Base-by-base conservation (phyloP, 768 basidiomycete species). In the Rhodotorula sphaerocarpa region DNA sequence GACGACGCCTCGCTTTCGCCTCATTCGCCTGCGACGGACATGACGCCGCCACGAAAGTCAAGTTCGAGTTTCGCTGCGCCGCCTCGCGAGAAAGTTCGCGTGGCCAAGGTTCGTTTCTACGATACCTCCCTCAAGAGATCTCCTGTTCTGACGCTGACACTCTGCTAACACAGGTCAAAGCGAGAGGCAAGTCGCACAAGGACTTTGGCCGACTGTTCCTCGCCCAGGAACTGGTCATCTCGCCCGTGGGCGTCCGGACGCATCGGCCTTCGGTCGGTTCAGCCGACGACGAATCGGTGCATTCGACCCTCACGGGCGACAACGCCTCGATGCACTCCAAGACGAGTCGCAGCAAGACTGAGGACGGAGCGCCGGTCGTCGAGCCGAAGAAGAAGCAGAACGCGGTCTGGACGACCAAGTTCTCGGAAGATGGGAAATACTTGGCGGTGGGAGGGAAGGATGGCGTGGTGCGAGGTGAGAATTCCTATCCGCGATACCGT, bases 371-470 rank as follows among this genome's bases (percentile, higher is more conserved):
- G 34, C 25, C 25, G n/a, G 41, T 16, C 39, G 10, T 18, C n/a
- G 16, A 16, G 57, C 25, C 5, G 18, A n/a, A 10, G 10, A 66
- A 45, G 25, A 71, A 61, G 51, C 60, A 62, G 50, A 69, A 69
- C 36, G 69, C 73, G 28, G 64, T 71, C 2, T 74, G 73, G 73
- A 59, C 66, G 12, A 48, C 69, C 42, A 71, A 73, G 55, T 74
- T 69, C 36, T 57, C 51, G 0, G 52, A 56, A 21, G 70, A 72
- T 39, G 73, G 73, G 15, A 69, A 46, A 42, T 74, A 70, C 52
- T 54, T 74, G 16, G 73, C 73, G 0, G 67, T 67, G 6, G 72
- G 72, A 10, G 73, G 73, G 21, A 64, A 71, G 34, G 73, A 74
- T 42, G 70, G 70, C 7, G 55, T 74, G n/a, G 70, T 74, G 0